Base-by-base conservation (phyloP, 352 stramenopile genomes). In the Phytophthora crassamura region DNA sequence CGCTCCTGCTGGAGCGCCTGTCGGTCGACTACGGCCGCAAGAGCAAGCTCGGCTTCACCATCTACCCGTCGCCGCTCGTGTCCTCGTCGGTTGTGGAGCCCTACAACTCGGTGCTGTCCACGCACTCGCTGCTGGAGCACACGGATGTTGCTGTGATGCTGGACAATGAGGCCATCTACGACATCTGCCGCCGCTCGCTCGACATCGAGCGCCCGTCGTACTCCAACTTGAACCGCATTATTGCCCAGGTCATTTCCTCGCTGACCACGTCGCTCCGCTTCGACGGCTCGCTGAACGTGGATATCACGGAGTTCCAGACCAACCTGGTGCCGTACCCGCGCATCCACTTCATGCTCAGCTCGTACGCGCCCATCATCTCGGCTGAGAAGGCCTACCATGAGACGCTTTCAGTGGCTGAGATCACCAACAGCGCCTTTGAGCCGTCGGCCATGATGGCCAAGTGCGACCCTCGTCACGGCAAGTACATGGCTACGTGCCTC, bases 291-390 rank as follows among this genome's bases (percentile, higher is more conserved):
- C 82, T 99, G 35, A 99, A 99, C 75, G 91, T 98, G 20, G 96
- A 99, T 87, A 82, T 99, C n/a, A 98, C 89, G 32, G 94, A 99
- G 87, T 98, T 99, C 86, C 91, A 98, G 78, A 99, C 96, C 55
- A 99, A 99, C 88, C 77, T 99, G 75, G 97, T 99, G 58, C 97
- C 97, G 32, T 99, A 99, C 87, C 97, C 97, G 50, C 96, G 97
- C 63, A 99, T 99, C 80, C 97, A 99, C 86, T 99, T 99, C 80
- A 99, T 99, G 95, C 86, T 99, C 28, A 99, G 89, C 45, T 98
- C 96, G 42, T 99, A 99, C 74, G 97, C 98, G 36, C 98, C 98
- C 7, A 91, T 99, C 45, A 99, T 99, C 67, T 98, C 94, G 41
- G 91, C 93, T 10, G 96, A 99, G 77, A 99, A 99, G 83, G 96